A percentile compares a stretch with the other conserved stretches of the same genome.
Evolutionary conservation across 2,329 filamentous ascomycete genomes (phyloP).

Genomic region (Pseudogymnoascus sp.): DNA sequence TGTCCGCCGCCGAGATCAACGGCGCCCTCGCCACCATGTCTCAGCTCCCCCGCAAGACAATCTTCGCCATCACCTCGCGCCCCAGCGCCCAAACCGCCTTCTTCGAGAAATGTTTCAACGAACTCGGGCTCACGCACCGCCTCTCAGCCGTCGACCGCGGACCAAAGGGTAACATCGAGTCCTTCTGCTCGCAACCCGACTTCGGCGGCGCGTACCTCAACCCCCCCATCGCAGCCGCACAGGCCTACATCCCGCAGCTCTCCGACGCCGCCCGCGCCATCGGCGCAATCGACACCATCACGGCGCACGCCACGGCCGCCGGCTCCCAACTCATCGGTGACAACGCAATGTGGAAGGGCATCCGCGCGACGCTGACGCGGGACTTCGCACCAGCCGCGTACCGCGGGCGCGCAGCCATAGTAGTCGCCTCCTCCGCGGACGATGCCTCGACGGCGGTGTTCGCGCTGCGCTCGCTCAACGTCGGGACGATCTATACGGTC

Average conservation of each 20-base stretch:
- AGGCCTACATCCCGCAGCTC: conserved; percentile 54
- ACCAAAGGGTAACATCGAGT: conserved; percentile 59
- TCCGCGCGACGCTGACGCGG: conserved; percentile 69
- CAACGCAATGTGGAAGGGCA: conserved; percentile 80
- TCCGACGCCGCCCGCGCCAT: conserved; percentile 73
- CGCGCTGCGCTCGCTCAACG: conserved; percentile 65
- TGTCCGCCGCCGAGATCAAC: conserved; percentile 82
- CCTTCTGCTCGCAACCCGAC: conserved; percentile 62
- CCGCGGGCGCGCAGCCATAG: conserved; percentile 63
- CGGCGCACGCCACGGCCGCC: conserved; percentile 47
- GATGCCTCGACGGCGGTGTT: conserved; percentile 75
- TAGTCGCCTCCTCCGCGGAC: conserved; percentile 64
- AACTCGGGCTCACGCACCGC: conserved; percentile 76
- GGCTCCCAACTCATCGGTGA: conserved; percentile 61
- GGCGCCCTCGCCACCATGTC: conserved; percentile 69
- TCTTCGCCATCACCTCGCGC: conserved; percentile 69
- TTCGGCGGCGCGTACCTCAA: conserved; percentile 81
- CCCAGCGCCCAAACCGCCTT: conserved; percentile 70
- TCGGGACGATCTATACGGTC: conserved; percentile 76
- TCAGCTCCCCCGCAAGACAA: conserved; percentile 68
- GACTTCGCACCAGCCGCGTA: conserved; percentile 81
- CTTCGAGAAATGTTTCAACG: conserved; percentile 77
- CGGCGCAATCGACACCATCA: conserved; percentile 74
- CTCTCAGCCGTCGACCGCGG: conserved; percentile 68
- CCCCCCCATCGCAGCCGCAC: conserved; percentile 54